Conservation (phyloP, 345 rosid genomes). For the Gossypium ekmanianum region DNA sequence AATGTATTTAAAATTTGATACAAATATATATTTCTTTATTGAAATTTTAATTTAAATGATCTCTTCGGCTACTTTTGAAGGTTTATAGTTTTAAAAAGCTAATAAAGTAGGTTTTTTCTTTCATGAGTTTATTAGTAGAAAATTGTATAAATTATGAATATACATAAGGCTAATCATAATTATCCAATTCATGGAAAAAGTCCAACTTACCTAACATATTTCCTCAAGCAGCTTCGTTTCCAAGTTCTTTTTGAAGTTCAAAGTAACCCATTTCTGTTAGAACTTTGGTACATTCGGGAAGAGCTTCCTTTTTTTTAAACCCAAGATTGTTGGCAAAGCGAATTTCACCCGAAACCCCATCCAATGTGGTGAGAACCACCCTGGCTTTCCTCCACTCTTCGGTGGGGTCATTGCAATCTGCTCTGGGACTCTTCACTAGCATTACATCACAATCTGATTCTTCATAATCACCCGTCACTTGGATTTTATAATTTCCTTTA, state of each 20-base stretch:
- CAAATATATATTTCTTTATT: too few species aligned
- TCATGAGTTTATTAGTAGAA: too few species aligned
- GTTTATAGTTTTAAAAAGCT: too few species aligned
- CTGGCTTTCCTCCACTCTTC: slow-evolving; percentile 11
- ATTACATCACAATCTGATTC: slow-evolving; percentile 31
- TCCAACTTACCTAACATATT: too few species aligned
- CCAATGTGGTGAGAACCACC: slow-evolving; percentile 19
- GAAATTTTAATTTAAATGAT: too few species aligned
- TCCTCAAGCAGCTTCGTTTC: neutral
- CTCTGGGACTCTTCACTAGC: slow-evolving; percentile 9
- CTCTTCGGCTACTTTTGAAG: too few species aligned
- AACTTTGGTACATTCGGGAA: slow-evolving; percentile 18
- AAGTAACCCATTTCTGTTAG: slow-evolving; percentile 23
- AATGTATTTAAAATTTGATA: too few species aligned
- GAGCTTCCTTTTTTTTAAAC: slow-evolving; percentile 23
- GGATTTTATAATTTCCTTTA: slow-evolving; percentile 20
- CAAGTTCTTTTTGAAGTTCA: neutral
- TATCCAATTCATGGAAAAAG: too few species aligned
- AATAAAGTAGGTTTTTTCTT: too few species aligned
- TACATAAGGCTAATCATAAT: too few species aligned
- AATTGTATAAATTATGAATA: too few species aligned
- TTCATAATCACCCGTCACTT: slow-evolving; percentile 29
- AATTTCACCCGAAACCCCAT: neutral
- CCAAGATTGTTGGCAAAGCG: slow-evolving; percentile 32
- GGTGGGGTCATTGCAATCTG: slow-evolving; percentile 22